Percentiles rank a stretch among this genome's conserved stretches.
Conservation (phyloP, 306 rosid species). For the Comarum palustre region DNA sequence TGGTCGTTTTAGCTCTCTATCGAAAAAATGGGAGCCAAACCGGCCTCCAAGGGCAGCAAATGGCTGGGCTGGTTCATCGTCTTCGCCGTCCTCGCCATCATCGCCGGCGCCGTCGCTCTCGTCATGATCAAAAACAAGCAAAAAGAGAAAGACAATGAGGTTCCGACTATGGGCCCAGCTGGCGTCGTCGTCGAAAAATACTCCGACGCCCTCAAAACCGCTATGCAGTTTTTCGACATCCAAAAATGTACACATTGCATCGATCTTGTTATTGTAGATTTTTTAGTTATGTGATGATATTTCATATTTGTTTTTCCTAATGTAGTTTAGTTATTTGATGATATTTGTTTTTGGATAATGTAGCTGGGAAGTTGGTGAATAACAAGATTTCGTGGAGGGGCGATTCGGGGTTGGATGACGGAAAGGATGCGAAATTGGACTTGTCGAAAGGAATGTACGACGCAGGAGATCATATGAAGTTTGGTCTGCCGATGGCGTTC, state of each 20-base stretch:
- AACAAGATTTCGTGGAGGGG: constrained; percentile 87
- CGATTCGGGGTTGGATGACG: constrained; percentile 79
- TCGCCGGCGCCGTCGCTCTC: constrained; percentile 50
- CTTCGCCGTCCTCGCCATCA: constrained; percentile 50
- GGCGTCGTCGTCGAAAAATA: constrained; percentile 62
- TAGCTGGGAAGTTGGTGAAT: constrained; percentile 74
- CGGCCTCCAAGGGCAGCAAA: constrained; percentile 52
- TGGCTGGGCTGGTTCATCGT: constrained; percentile 64
- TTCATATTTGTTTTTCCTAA: not conserved
- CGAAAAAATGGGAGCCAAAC: constrained; percentile 53
- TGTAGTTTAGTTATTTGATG: not conserved
- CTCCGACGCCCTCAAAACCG: constrained; percentile 62
- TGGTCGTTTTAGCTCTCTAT: constrained; percentile 11
- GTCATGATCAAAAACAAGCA: constrained; percentile 44
- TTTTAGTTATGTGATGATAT: not conserved
- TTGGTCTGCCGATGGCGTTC: constrained; percentile 91
- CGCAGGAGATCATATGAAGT: constrained; percentile 94
- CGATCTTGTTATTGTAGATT: not conserved
- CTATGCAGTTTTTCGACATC: constrained; percentile 79
- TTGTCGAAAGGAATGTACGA: constrained; percentile 91
- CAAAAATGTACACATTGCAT: constrained; percentile 58
- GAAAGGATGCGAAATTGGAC: constrained; percentile 60
- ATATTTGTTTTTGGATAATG: not conserved
- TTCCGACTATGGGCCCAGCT: constrained; percentile 80
- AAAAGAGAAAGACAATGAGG: constrained; percentile 32